Evolutionary conservation across 148 eudicot species (phyloP).

Genomic region (Diospyros kaki): DNA sequence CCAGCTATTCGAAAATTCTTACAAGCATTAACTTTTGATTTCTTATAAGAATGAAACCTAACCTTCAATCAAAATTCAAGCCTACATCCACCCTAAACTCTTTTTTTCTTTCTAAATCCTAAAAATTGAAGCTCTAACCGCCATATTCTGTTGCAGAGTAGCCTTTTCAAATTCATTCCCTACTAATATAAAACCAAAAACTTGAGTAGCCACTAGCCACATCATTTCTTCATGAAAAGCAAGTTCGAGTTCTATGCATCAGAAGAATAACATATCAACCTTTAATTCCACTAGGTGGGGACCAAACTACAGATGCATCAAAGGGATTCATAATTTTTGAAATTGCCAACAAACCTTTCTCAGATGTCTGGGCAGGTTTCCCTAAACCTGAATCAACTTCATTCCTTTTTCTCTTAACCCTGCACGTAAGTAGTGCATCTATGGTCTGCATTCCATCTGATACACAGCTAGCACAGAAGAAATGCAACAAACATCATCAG

Average conservation of each 20-base stretch:
- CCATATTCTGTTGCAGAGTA: neutral
- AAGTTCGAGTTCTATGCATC: neutral
- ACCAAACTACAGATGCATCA: too few relatives aligned
- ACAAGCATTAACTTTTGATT: neutral
- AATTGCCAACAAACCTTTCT: slow-evolving; percentile 39
- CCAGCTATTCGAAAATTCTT: neutral
- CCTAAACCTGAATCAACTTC: slow-evolving; percentile 33
- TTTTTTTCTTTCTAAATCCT: neutral
- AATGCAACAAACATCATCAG: slow-evolving; percentile 21
- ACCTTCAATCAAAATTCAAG: neutral
- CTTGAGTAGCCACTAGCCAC: slow-evolving; percentile 2
- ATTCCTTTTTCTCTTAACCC: slow-evolving; percentile 79
- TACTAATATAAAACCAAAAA: neutral
- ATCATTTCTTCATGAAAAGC: neutral
- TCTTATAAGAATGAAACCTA: neutral
- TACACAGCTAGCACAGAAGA: slow-evolving; percentile 69
- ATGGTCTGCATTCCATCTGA: slow-evolving; percentile 92
- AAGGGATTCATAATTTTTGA: neutral
- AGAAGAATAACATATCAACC: neutral
- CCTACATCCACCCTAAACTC: neutral
- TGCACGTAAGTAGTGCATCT: slow-evolving; percentile 89
- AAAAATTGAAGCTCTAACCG: neutral
- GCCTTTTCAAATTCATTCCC: neutral
- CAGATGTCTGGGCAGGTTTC: slow-evolving; percentile 37
- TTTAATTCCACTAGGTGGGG: too few relatives aligned